A percentile compares a stretch with the other conserved stretches of the same genome.
phyloP scores from a whole-genome alignment of 768 basidiomycete genomes.

The Daedaleopsis nitida region DNA sequence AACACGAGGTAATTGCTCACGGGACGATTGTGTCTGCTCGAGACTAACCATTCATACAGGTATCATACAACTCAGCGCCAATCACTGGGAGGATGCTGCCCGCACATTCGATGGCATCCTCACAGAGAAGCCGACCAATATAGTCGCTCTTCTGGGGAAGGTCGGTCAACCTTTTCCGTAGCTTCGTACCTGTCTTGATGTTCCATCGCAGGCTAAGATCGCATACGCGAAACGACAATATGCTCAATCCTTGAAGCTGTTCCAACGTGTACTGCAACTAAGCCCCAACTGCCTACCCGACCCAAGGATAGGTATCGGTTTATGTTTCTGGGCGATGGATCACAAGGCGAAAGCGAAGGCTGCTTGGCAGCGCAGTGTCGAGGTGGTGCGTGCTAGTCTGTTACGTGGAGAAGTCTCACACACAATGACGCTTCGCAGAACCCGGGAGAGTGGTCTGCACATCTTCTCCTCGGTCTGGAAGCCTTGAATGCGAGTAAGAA shows the following conservation, averaged over 20 bases:
- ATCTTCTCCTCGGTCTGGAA: constrained; percentile 83
- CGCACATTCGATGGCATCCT: constrained; percentile 83
- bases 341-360: constrained; percentile 79
- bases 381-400: constrained; percentile 59
- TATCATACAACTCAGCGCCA: constrained; percentile 77
- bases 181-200: not conserved
- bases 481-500: constrained; percentile 85
- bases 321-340: constrained; percentile 91
- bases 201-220: constrained; percentile 65
- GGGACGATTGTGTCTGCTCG: not conserved
- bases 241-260: constrained; percentile 77
- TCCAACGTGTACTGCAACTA: constrained; percentile 81
- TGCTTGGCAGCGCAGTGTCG: constrained; percentile 90
- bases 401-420: not conserved
- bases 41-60: constrained; percentile 43
- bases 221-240: constrained; percentile 79
- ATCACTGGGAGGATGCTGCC: constrained; percentile 80
- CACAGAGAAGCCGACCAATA: constrained; percentile 75
- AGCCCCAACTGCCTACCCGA: constrained; percentile 85
- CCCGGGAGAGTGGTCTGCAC: constrained; percentile 75
- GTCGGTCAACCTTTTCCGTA: constrained; percentile 37
- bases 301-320: constrained; percentile 92
- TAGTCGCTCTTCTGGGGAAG: constrained; percentile 88
- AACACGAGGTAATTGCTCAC: constrained; percentile 55
- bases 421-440: constrained; percentile 47